phyloP scores from a whole-genome alignment of 352 stramenopile genomes.

The Phytophthora fragariaefolia region DNA sequence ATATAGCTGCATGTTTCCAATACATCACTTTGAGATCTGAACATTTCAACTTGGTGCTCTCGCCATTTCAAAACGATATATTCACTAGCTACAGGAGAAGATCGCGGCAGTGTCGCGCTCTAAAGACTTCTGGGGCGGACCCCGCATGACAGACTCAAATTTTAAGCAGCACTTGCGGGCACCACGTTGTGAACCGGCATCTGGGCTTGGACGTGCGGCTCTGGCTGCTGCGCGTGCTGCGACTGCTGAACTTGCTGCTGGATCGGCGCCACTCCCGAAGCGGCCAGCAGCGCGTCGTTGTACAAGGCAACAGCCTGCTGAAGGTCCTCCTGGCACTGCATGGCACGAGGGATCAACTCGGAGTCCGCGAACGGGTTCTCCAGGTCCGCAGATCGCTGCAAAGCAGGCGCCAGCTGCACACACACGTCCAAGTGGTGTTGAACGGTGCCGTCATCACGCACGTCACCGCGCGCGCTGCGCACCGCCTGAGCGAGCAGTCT shows the following conservation, averaged over 20 bases:
- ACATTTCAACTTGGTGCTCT: background rate
- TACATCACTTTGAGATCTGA: conserved; percentile 30
- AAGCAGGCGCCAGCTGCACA: conserved; percentile 35
- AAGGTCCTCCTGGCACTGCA: conserved; percentile 53
- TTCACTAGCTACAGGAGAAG: conserved; percentile 26
- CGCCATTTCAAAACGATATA: conserved; percentile 16
- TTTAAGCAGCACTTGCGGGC: conserved; percentile 42
- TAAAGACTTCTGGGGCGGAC: background rate
- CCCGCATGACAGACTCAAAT: background rate
- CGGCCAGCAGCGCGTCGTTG: conserved; percentile 50
- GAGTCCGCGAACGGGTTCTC: conserved; percentile 49
- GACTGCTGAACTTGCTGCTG: conserved; percentile 26
- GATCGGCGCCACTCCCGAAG: conserved; percentile 22
- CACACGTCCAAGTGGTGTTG: conserved; percentile 49
- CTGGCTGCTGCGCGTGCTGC: conserved; percentile 23
- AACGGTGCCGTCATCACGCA: conserved; percentile 41
- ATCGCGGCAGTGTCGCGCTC: background rate
- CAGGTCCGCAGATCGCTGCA: conserved; percentile 41
- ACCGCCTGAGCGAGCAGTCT: conserved; percentile 37
- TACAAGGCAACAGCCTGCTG: conserved; percentile 44
- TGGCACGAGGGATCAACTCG: conserved; percentile 47
- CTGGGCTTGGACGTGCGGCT: conserved; percentile 35
- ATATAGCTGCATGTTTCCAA: conserved; percentile 39
- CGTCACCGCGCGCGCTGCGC: conserved; percentile 37
- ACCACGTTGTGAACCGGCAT: conserved; percentile 34